These are phyloP conservation scores for Boletus semigastroideus DNA, from an alignment of 1,284 basidiomycete genomes.

Conservation along the genomic window DNA sequence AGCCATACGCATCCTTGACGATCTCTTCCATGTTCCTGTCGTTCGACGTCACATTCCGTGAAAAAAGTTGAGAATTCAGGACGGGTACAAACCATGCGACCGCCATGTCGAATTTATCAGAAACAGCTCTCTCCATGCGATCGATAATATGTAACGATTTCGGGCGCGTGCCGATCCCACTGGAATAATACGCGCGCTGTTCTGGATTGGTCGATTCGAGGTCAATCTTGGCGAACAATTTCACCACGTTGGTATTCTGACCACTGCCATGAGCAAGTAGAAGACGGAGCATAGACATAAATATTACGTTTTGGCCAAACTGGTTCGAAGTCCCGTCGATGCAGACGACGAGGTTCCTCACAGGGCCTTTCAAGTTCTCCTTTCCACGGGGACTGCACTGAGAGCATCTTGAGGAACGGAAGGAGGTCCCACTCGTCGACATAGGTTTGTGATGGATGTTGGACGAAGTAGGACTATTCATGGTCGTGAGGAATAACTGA, in stretches of 20 bases:
- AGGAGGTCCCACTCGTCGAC: neutral
- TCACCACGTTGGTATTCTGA: constrained; percentile 39
- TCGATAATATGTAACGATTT: constrained; percentile 19
- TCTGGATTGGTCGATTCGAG: constrained; percentile 10
- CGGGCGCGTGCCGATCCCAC: constrained; percentile 39
- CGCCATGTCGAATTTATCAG: constrained; percentile 29
- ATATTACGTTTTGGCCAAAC: constrained; percentile 27
- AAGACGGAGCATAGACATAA: neutral
- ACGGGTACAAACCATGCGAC: constrained; percentile 24
- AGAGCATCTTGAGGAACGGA: constrained; percentile 8
- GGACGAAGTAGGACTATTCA: neutral
- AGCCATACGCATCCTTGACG: constrained; percentile 38
- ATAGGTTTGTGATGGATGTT: neutral
- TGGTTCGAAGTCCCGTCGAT: constrained; percentile 32
- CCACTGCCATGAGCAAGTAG: constrained; percentile 4
- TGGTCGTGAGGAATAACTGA: neutral
- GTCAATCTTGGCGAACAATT: constrained; percentile 32
- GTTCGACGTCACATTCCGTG: neutral
- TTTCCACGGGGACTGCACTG: constrained; percentile 13
- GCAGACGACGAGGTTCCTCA: constrained; percentile 31
- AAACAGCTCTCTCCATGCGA: constrained; percentile 18
- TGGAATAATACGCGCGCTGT: constrained; percentile 37
- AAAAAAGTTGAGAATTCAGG: neutral
- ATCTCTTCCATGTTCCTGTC: constrained; percentile 30
- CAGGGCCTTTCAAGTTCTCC: neutral